Evolutionary conservation across 2,329 filamentous ascomycete species (phyloP).

Genomic region (Neonectria magnoliae): DNA sequence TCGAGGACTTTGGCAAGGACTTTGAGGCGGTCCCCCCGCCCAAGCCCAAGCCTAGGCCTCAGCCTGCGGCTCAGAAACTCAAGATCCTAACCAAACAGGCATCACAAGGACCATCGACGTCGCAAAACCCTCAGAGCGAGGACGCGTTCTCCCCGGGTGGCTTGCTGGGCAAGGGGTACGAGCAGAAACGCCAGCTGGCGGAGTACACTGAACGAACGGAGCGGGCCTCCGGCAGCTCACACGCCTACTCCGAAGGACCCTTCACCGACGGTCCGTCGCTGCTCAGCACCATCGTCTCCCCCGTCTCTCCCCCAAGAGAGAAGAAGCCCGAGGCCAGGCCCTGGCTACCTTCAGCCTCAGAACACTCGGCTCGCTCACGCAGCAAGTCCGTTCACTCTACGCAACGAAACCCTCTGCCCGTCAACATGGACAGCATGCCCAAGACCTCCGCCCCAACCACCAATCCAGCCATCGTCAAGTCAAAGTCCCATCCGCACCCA

Average conservation of each 20-base stretch:
- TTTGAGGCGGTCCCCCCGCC: constrained; percentile 42
- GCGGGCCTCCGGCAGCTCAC: constrained; percentile 40
- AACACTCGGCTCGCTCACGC: constrained; percentile 50
- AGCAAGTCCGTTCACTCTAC: constrained; percentile 37
- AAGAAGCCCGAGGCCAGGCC: constrained; percentile 44
- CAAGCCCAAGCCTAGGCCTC: constrained; percentile 23
- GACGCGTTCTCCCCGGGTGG: constrained; percentile 61
- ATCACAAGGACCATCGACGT: constrained; percentile 36
- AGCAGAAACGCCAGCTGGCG: constrained; percentile 55
- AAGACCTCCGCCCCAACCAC: background rate
- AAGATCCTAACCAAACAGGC: constrained; percentile 42
- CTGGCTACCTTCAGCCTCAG: constrained; percentile 51
- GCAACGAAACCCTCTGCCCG: constrained; percentile 34
- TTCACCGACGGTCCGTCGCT: constrained; percentile 69
- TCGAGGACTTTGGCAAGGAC: constrained; percentile 61
- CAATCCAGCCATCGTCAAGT: constrained; percentile 20
- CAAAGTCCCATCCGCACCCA: constrained; percentile 69
- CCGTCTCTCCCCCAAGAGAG: constrained; percentile 34
- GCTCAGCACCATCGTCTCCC: constrained; percentile 54
- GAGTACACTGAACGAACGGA: constrained; percentile 37
- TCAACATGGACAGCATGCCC: constrained; percentile 31
- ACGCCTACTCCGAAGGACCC: constrained; percentile 46
- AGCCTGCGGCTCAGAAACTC: constrained; percentile 8
- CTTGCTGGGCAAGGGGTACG: constrained; percentile 61
- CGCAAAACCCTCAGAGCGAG: constrained; percentile 35